Evolutionary conservation across 108 stramenopile species (phyloP), one percentile per base, ranked within the genome.

Genomic region (Schizochytrium sp.): DNA sequence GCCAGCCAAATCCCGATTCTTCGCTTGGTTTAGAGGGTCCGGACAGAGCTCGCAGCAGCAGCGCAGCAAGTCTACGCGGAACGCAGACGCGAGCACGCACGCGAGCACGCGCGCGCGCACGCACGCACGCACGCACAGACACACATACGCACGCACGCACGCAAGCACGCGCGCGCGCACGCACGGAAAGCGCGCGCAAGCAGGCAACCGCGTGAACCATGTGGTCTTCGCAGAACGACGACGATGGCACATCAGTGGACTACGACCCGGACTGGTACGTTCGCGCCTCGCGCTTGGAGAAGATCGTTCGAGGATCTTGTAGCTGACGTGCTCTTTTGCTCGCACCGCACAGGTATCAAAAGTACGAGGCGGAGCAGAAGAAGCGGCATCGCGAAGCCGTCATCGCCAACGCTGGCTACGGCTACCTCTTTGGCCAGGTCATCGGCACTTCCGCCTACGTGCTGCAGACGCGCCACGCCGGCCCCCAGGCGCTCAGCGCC

Each of bases 321-420:
- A 23, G 58, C n/a, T 59, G 58, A 19, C 21, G 19, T 59, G n/a
- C 58, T 59, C 3, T 12, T 8, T 4, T 10, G 25, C 41, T 12
- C 14, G 14, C 34, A 18, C 63, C 63, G 45, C 23, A 23, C 76
- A 53, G 76, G 76, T 83, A 83, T 28, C 23, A 21, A 23, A 83
- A 83, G 76, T 83, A 83, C 76, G 76, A 83, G 76, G 76, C 45
- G 48, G 76, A 83, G 76, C 76, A 53, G 76, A 47, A 53, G 48
- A 47, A 53, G 76, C 19, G 76, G 28, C 76, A 83, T 28, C 51
- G 76, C 25, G 76, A 83, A 18, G n/a, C n/a, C 23, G 51, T 53
- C 23, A 53, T 83, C 4, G 51, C 45, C 48, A 47, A 53, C 76
- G 45, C 76, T 43, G 76, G 76, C 76, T 83, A 83, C 76, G 76